phyloP scores from a whole-genome alignment of 2,329 filamentous ascomycete genomes.

The Elsinoe batatas region DNA sequence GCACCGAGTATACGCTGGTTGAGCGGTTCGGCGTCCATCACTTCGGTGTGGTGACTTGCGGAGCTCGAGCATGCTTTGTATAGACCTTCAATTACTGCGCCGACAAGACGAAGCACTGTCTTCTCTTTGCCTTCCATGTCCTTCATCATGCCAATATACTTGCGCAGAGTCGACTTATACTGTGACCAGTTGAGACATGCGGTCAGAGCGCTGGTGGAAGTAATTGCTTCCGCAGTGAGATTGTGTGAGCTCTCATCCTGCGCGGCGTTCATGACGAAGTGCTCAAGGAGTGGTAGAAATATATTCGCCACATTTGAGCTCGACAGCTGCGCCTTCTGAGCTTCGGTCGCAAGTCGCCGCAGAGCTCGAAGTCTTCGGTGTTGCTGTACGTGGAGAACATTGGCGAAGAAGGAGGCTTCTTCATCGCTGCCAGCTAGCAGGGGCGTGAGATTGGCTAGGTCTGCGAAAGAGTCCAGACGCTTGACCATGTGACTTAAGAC shows the following conservation, averaged over 20 bases:
- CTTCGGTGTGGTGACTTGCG: not conserved
- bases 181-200: slow-evolving; percentile 80
- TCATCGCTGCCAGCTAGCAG: slow-evolving; percentile 65
- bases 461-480: slow-evolving; percentile 57
- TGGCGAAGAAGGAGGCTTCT: slow-evolving; percentile 80
- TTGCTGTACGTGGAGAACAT: slow-evolving; percentile 82
- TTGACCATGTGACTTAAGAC: slow-evolving; percentile 71
- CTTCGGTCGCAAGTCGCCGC: slow-evolving; percentile 61
- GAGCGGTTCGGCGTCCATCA: slow-evolving; percentile 1
- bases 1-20: not conserved
- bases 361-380: slow-evolving; percentile 78
- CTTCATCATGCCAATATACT: slow-evolving; percentile 73
- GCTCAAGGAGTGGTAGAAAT: slow-evolving; percentile 83
- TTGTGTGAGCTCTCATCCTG: slow-evolving; percentile 72
- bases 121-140: slow-evolving; percentile 77
- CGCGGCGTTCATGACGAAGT: slow-evolving; percentile 78
- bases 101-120: slow-evolving; percentile 71
- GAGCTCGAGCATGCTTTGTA: slow-evolving; percentile 25
- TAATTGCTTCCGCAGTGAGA: slow-evolving; percentile 76
- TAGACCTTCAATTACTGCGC: slow-evolving; percentile 70
- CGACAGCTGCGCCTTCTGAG: slow-evolving; percentile 52
- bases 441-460: slow-evolving; percentile 62
- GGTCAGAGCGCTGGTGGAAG: slow-evolving; percentile 64
- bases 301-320: slow-evolving; percentile 75
- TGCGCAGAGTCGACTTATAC: slow-evolving; percentile 72